Percentiles rank a stretch among this genome's conserved stretches.
phyloP scores from a whole-genome alignment of 2,329 filamentous ascomycete genomes.

The Pyrenochaeta sp. region DNA sequence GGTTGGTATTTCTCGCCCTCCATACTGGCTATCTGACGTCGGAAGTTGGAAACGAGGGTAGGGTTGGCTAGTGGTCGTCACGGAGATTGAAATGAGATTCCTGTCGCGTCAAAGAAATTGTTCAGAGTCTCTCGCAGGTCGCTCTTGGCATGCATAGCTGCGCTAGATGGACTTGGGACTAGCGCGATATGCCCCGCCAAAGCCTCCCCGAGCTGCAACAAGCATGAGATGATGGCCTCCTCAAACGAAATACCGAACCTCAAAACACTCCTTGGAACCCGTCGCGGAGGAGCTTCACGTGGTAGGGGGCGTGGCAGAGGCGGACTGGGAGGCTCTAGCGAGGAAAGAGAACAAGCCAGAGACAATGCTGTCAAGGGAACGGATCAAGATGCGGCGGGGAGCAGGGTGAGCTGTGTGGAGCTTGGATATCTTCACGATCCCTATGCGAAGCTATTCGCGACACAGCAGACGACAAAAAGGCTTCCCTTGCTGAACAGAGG shows the following conservation, averaged over 20 bases:
- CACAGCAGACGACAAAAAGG: constrained; percentile 66
- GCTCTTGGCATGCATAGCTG: constrained; percentile 31
- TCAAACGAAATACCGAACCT: constrained; percentile 79
- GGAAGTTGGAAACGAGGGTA: constrained; percentile 14
- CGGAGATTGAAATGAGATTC: constrained; percentile 15
- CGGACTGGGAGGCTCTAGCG: constrained; percentile 27
- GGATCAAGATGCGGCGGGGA: constrained; percentile 89
- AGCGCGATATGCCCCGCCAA: constrained; percentile 40
- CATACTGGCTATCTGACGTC: constrained; percentile 29
- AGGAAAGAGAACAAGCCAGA: constrained; percentile 55
- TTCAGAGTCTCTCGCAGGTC: constrained; percentile 18
- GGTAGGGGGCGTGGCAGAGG: constrained; percentile 56
- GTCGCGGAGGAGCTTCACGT: constrained; percentile 57
- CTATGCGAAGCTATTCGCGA: constrained; percentile 76
- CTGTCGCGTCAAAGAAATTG: constrained; percentile 44
- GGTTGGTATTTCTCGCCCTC: constrained; percentile 37
- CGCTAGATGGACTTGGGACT: constrained; percentile 17
- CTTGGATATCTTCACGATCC: constrained; percentile 84
- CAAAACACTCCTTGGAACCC: constrained; percentile 64
- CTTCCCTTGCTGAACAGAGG: constrained; percentile 95
- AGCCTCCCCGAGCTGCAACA: constrained; percentile 26
- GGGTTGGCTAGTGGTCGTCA: constrained; percentile 13
- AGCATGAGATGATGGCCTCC: constrained; percentile 66
- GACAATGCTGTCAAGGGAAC: constrained; percentile 86
- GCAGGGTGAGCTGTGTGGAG: constrained; percentile 86